Evolutionary conservation across 805 yeast species (phyloP), one percentile per base, ranked within the genome.

Genomic region (Candida germanica): DNA sequence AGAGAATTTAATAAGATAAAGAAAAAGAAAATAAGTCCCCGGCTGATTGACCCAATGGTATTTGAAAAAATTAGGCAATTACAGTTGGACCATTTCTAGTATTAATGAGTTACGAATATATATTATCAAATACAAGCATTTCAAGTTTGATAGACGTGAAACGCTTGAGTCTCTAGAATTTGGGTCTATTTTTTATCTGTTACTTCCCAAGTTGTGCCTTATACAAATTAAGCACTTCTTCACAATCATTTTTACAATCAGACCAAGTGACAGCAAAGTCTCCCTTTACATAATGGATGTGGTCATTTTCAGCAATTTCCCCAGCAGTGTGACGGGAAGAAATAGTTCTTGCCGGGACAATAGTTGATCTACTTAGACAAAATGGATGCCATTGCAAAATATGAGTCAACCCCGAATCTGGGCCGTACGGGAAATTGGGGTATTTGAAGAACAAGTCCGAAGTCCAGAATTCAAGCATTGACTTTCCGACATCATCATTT

Each of bases 361-460:
- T 58, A 0, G 87, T 83, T 3, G 93, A 70, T 51, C 79, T 83
- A 36, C 83, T 73, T 47, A 93, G 68, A 18, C 84, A 63, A 19
- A 75, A 77, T 9, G 96, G 95, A 56, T 91, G 98, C 98, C 98
- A 93, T 59, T 87, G 97, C 48, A 88, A 67, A 29, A 88, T 68
- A 56, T 93, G 98, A n/a, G 86, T 75, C 28, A 91, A 54, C 0
- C 93, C 89, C n/a, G 74, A 70, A 40, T 76, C 78, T 4, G 79
- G 83, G 36, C 74, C 73, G 33, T 58, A 57, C 10, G 74, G 73
- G 60, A 85, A 85, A 39, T 72, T 72, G n/a, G 61, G 59, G 61
- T 83, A 87, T 33, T 73, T 70, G 53, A 85, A 73, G 54, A 78
- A 80, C 31, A 87, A 68, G 16, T 79, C 78, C 54, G 87, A 93